phyloP scores from a whole-genome alignment of 2,329 filamentous ascomycete genomes.

The Cladosporium velox region DNA sequence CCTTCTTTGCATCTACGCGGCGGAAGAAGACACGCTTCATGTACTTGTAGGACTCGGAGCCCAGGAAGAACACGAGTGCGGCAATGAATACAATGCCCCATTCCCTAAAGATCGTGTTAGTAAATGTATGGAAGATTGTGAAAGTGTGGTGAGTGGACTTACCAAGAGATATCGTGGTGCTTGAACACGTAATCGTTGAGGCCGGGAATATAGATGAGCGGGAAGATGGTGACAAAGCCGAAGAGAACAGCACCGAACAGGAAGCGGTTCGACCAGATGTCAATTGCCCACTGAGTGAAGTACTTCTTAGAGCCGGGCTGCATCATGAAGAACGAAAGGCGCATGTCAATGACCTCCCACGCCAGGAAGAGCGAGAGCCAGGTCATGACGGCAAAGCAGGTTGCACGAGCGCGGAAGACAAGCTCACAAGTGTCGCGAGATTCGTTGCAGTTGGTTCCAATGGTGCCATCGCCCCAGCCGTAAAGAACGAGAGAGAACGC shows the following conservation, averaged over 20 bases:
- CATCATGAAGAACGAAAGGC: conserved; percentile 74
- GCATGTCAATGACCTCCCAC: conserved; percentile 75
- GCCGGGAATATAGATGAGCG: conserved; percentile 64
- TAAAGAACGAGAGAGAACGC: conserved; percentile 67
- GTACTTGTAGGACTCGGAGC: conserved; percentile 69
- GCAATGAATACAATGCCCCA: conserved; percentile 68
- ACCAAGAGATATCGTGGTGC: conserved; percentile 64
- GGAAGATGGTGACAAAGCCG: conserved; percentile 50
- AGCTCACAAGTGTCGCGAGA: conserved; percentile 59
- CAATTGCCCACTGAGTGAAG: conserved; percentile 66
- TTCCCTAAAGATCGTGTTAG: conserved; percentile 43
- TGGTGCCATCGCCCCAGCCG: conserved; percentile 53
- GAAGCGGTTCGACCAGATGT: conserved; percentile 73
- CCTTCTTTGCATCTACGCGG: conserved; percentile 19
- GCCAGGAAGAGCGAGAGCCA: conserved; percentile 77
- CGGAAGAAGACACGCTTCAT: conserved; percentile 53
- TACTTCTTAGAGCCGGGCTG: conserved; percentile 62
- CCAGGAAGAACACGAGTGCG: conserved; percentile 62
- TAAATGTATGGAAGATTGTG: neutral
- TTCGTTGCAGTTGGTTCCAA: conserved; percentile 64
- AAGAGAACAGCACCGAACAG: conserved; percentile 48
- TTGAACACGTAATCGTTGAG: conserved; percentile 67
- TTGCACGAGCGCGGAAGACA: conserved; percentile 71
- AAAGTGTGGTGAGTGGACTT: neutral
- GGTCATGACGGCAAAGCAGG: conserved; percentile 72